Conservation (phyloP, 495 filamentous ascomycete species). For the Neohortaea acidophila region DNA sequence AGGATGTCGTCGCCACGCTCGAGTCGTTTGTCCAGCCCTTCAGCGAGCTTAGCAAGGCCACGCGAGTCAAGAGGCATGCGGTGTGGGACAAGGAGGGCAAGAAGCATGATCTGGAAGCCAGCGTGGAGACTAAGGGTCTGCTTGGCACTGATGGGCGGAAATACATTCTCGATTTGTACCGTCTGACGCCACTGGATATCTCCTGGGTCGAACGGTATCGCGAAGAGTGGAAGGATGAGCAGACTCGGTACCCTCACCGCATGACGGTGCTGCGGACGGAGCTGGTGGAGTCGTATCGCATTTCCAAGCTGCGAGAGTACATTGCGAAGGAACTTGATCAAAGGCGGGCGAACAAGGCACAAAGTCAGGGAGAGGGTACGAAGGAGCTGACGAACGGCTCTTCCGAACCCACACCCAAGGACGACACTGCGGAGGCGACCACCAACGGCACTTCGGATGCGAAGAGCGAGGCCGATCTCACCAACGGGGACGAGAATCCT, state of each 20-base stretch:
- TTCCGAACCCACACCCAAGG: slow-evolving; percentile 3
- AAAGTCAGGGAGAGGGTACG: slow-evolving; percentile 3
- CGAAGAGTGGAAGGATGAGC: slow-evolving; percentile 31
- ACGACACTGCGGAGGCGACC: slow-evolving; percentile 6
- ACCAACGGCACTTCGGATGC: slow-evolving; percentile 8
- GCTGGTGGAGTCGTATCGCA: slow-evolving; percentile 70
- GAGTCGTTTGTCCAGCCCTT: slow-evolving; percentile 73
- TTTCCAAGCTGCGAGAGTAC: slow-evolving; percentile 73
- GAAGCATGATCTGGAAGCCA: slow-evolving; percentile 81
- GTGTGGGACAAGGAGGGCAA: slow-evolving; percentile 96
- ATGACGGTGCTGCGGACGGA: slow-evolving; percentile 89
- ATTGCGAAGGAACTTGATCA: slow-evolving; percentile 51
- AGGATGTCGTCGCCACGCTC: slow-evolving; percentile 83
- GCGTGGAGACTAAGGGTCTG: slow-evolving; percentile 95
- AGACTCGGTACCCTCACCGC: slow-evolving; percentile 62
- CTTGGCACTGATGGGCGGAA: slow-evolving; percentile 94
- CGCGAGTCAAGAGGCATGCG: slow-evolving; percentile 82
- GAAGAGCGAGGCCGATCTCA: slow-evolving; percentile 5
- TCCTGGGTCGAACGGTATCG: slow-evolving; percentile 66
- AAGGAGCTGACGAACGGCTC: slow-evolving; percentile 15
- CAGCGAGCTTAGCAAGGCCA: slow-evolving; percentile 70
- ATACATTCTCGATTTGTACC: slow-evolving; percentile 92
- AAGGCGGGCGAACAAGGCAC: slow-evolving; percentile 15
- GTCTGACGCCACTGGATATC: slow-evolving; percentile 84
- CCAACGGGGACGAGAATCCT: slow-evolving; percentile 1